Conservation (phyloP, 1,139 yeast species). For the Fermentozyma sake region DNA sequence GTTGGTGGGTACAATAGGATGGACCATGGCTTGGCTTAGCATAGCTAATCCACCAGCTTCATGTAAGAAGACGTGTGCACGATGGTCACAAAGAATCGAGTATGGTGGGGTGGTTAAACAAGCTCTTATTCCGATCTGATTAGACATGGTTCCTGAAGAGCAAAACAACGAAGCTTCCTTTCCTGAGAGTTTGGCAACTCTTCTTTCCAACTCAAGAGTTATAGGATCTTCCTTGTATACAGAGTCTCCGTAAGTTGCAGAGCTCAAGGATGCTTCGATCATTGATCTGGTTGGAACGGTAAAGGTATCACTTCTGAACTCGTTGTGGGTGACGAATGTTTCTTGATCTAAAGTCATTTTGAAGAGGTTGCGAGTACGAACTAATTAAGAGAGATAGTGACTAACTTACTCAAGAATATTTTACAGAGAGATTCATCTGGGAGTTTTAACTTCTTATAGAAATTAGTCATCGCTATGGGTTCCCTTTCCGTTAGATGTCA, state of each 20-base stretch:
- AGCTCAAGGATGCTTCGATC: constrained; percentile 44
- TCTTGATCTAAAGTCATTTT: too few relatives aligned
- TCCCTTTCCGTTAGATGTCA: too few relatives aligned
- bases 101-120: constrained; percentile 45
- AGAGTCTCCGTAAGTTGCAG: constrained; percentile 31
- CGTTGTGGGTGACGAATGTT: constrained; percentile 34
- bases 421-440: too few relatives aligned
- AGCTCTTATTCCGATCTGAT: constrained; percentile 39
- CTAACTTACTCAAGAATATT: too few relatives aligned
- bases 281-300: constrained; percentile 83
- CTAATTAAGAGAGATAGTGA: too few relatives aligned
- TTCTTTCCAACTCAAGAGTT: constrained; percentile 30
- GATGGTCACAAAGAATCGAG: constrained; percentile 36
- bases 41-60: constrained; percentile 47
- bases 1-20: constrained; percentile 35
- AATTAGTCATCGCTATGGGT: too few relatives aligned
- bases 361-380: too few relatives aligned
- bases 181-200: constrained; percentile 35
- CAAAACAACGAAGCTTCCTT: constrained; percentile 41
- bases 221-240: constrained; percentile 41
- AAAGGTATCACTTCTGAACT: constrained; percentile 85
- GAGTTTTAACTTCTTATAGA: too few relatives aligned
- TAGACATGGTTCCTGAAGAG: constrained; percentile 44
- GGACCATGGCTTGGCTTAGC: constrained; percentile 43
- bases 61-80: constrained; percentile 36